Conservation (phyloP, 2,329 filamentous ascomycete genomes). For the Hypoxylon sp. region DNA sequence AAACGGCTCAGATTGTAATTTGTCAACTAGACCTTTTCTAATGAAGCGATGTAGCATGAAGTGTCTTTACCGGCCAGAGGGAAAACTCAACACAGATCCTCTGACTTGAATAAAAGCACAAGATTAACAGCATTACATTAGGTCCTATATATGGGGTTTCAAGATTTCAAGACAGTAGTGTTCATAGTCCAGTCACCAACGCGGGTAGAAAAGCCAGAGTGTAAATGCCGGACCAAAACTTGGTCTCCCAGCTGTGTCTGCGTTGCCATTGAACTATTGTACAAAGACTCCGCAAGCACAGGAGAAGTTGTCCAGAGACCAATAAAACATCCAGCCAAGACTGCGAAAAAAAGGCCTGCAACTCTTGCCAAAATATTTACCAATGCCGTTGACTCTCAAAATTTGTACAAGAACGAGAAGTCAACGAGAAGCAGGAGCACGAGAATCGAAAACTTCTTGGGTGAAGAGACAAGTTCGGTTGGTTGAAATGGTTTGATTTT, state of each 20-base stretch:
- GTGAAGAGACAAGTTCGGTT: constrained; percentile 39
- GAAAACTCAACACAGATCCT: too few species aligned
- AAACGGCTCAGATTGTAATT: not conserved
- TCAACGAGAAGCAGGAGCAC: constrained; percentile 35
- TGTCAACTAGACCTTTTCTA: not conserved
- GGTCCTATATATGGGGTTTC: not conserved
- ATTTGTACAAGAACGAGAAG: constrained; percentile 49
- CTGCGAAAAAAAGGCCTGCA: constrained; percentile 14
- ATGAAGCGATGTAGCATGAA: not conserved
- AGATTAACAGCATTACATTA: not conserved
- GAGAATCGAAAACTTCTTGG: constrained; percentile 48
- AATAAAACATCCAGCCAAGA: constrained; percentile 54
- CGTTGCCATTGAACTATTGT: constrained; percentile 47
- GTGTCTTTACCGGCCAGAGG: too few species aligned
- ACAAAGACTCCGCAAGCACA: constrained; percentile 44
- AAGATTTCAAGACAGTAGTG: not conserved
- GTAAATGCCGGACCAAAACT: constrained; percentile 53
- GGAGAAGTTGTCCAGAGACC: constrained; percentile 46
- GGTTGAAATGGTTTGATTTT: constrained; percentile 49
- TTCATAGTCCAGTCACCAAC: constrained; percentile 1
- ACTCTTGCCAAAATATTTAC: constrained; percentile 34
- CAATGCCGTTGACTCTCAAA: constrained; percentile 29
- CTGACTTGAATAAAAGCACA: not conserved
- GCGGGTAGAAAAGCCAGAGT: not conserved
- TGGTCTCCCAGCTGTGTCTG: constrained; percentile 48